These are phyloP conservation scores for Ophiocytium majus DNA, from an alignment of 352 stramenopile genomes.

Conservation along the genomic window DNA sequence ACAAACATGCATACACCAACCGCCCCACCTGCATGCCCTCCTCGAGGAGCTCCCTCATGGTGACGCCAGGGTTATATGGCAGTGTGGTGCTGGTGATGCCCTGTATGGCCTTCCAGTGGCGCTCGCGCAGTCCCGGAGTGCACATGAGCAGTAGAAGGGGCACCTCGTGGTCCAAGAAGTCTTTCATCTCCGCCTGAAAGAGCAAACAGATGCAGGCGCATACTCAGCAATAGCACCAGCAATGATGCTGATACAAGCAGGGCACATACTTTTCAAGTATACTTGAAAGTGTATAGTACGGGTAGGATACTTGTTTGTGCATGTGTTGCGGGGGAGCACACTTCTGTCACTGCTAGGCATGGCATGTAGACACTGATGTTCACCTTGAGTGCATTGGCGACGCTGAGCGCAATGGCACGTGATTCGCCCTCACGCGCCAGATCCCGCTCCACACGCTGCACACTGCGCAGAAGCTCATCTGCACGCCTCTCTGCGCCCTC, in stretches of 20 bases:
- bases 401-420: slow-evolving; percentile 33
- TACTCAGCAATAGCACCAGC: too few species aligned
- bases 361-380: slow-evolving; percentile 1
- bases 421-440: slow-evolving; percentile 72
- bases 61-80: slow-evolving; percentile 34
- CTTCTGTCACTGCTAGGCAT: slow-evolving; percentile 51
- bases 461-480: slow-evolving; percentile 77
- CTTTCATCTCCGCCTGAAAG: slow-evolving; percentile 54
- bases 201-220: slow-evolving; percentile 11
- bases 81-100: slow-evolving; percentile 75
- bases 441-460: slow-evolving; percentile 82
- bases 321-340: too few species aligned
- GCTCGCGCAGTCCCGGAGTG: slow-evolving; percentile 78
- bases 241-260: too few species aligned
- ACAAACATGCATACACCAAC: neutral
- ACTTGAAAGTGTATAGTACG: too few species aligned
- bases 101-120: slow-evolving; percentile 88
- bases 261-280: too few species aligned
- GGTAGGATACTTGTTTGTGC: too few species aligned
- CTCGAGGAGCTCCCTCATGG: slow-evolving; percentile 55
- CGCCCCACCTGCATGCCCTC: slow-evolving; percentile 43
- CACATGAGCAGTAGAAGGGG: slow-evolving; percentile 85
- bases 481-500: slow-evolving; percentile 58
- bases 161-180: slow-evolving; percentile 72
- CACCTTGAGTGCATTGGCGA: slow-evolving; percentile 36